phyloP scores from a whole-genome alignment of 345 rosid species.

The Populus simonii region DNA sequence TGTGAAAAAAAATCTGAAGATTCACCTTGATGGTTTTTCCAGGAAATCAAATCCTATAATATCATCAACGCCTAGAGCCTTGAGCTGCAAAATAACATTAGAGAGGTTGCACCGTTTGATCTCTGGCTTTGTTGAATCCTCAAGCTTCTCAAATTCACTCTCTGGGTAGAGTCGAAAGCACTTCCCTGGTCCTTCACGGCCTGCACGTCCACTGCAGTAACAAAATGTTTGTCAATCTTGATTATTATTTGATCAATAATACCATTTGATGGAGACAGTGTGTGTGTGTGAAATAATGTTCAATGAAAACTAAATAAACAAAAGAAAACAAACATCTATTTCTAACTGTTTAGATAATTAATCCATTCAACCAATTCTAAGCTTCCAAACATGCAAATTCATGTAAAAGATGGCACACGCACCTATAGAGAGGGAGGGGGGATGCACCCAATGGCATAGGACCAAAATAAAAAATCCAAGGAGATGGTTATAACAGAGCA shows the following conservation, averaged over 20 bases:
- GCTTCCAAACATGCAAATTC: neutral
- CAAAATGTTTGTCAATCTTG: constrained; percentile 11
- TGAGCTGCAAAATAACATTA: constrained; percentile 83
- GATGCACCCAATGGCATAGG: neutral
- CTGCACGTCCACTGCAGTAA: constrained; percentile 82
- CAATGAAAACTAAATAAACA: neutral
- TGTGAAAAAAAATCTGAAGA: neutral
- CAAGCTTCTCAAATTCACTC: constrained; percentile 82
- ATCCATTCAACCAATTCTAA: neutral
- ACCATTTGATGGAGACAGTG: no score
- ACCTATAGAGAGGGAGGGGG: no score
- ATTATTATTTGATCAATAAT: neutral
- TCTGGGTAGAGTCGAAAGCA: constrained; percentile 93
- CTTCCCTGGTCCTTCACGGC: constrained; percentile 93
- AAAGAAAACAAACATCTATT: neutral
- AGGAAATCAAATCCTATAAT: constrained; percentile 87
- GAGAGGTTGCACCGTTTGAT: constrained; percentile 92
- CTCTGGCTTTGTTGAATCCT: constrained; percentile 87
- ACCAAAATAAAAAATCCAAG: neutral
- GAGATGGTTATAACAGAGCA: neutral
- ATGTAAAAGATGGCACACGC: neutral
- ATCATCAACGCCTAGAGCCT: constrained; percentile 87
- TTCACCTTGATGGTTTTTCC: constrained; percentile 85
- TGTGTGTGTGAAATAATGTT: neutral
- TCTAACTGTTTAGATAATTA: neutral